A percentile compares a stretch with the other conserved stretches of the same genome.
Evolutionary conservation across 208 protist genomes (phyloP).

Genomic region (Trypanosoma grayi): DNA sequence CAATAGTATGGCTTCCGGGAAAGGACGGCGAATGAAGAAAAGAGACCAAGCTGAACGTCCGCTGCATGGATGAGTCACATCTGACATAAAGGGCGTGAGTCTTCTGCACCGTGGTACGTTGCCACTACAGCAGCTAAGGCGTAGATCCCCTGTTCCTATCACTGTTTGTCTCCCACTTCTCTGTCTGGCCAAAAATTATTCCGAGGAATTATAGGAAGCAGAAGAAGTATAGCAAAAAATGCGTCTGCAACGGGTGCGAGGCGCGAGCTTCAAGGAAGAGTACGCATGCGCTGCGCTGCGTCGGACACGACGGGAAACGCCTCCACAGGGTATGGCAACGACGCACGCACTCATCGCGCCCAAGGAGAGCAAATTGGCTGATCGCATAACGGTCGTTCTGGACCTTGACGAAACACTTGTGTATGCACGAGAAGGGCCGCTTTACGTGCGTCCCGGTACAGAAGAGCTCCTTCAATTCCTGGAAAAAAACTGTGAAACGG

Average conservation of each 20-base stretch:
- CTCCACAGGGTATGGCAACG: not conserved
- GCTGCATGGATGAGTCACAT: conserved; percentile 65
- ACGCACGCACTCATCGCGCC: conserved; percentile 54
- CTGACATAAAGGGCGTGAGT: no score
- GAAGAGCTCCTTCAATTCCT: conserved; percentile 80
- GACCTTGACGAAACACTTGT: conserved; percentile 92
- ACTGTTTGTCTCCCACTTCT: not conserved
- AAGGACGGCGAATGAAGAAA: no score
- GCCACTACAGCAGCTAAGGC: no score
- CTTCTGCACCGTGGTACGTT: no score
- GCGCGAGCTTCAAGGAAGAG: conserved; percentile 24
- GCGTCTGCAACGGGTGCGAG: conserved; percentile 16
- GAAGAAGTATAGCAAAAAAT: not conserved
- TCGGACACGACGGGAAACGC: not conserved
- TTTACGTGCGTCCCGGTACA: conserved; percentile 87
- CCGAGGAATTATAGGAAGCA: not conserved
- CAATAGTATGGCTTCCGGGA: no score
- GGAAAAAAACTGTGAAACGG: conserved; percentile 71
- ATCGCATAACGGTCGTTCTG: conserved; percentile 85
- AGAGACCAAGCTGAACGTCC: conserved; percentile 74
- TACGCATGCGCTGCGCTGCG: conserved; percentile 5
- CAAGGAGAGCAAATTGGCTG: conserved; percentile 35
- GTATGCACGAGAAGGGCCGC: conserved; percentile 78
- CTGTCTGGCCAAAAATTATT: not conserved
- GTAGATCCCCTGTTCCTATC: no score